Percentiles rank a stretch among this genome's conserved stretches.
Evolutionary conservation across 768 basidiomycete species (phyloP).

Genomic region (Infundibulicybe gibba): DNA sequence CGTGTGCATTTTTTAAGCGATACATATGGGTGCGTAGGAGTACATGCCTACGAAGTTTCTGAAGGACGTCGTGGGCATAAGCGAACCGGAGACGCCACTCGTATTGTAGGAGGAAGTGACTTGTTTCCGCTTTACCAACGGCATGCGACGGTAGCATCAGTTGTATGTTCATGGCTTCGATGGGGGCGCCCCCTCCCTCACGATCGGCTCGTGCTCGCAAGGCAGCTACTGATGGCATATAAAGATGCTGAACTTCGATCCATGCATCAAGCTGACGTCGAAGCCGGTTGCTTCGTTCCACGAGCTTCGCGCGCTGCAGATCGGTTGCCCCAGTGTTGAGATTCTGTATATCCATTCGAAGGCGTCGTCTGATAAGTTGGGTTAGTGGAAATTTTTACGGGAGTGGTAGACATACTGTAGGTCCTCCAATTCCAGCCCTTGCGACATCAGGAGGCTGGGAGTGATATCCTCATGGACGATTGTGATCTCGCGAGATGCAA

Average conservation of each 20-base stretch:
- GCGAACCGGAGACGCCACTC: conserved; percentile 22
- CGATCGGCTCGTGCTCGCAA: conserved; percentile 1
- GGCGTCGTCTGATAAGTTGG: conserved; percentile 9
- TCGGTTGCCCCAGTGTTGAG: conserved; percentile 19
- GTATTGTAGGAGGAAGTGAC: conserved; percentile 5
- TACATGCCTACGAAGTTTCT: conserved; percentile 7
- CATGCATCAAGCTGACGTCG: conserved; percentile 21
- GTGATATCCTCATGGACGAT: conserved; percentile 7
- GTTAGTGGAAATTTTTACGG: not conserved
- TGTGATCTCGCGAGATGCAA: not conserved
- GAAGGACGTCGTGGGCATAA: conserved; percentile 6
- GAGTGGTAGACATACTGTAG: conserved; percentile 20
- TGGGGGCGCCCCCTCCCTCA: not conserved
- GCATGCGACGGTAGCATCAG: conserved; percentile 3
- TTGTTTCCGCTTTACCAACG: not conserved
- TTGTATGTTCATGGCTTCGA: not conserved
- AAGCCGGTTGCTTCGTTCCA: conserved; percentile 17
- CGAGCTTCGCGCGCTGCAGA: conserved; percentile 21
- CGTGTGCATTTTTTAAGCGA: conserved; percentile 20
- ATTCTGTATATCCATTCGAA: conserved; percentile 7
- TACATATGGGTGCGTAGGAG: conserved; percentile 19
- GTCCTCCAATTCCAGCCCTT: conserved; percentile 28
- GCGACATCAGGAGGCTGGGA: conserved; percentile 17
- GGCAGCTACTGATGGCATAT: conserved; percentile 16
- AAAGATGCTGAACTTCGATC: conserved; percentile 20